A percentile compares a stretch with the other conserved stretches of the same genome.
phyloP scores from a whole-genome alignment of 331 rosid genomes.

The Arachis monticola region DNA sequence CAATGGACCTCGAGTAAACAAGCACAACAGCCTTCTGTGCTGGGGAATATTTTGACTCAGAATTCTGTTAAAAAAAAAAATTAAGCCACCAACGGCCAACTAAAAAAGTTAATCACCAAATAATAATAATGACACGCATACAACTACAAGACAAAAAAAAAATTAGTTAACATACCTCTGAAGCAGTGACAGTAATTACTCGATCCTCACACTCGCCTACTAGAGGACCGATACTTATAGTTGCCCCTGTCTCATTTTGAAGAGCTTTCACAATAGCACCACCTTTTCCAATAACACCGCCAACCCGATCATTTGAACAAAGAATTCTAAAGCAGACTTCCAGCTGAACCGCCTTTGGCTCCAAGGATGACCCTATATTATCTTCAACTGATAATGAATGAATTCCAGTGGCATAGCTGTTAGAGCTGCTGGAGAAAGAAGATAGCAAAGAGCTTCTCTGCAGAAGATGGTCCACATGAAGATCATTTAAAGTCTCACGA shows the following conservation, averaged over 20 bases:
- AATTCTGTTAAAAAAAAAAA: conserved; percentile 54
- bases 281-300: conserved; percentile 96
- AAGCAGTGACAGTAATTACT: conserved; percentile 73
- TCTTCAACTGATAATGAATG: conserved; percentile 62
- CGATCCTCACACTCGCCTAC: conserved; percentile 81
- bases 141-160: conserved; percentile 10
- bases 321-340: conserved; percentile 82
- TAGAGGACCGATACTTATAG: conserved; percentile 67
- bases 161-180: conserved; percentile 68
- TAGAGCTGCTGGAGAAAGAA: conserved; percentile 57
- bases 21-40: conserved; percentile 91
- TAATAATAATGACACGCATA: conserved; percentile 21
- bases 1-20: conserved; percentile 80
- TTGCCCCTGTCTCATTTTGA: conserved; percentile 93
- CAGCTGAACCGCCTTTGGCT: conserved; percentile 52
- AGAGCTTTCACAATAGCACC: conserved; percentile 80
- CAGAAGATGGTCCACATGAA: conserved; percentile 54
- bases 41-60: conserved; percentile 87
- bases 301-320: conserved; percentile 81
- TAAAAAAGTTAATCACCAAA: conserved; percentile 27
- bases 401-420: conserved; percentile 62
- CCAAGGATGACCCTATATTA: conserved; percentile 58
- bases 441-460: conserved; percentile 58
- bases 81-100: conserved; percentile 20
- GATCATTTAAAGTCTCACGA: conserved; percentile 50